Evolutionary conservation across 805 yeast species (phyloP), one percentile per base, ranked within the genome.

Genomic region (Pichia occidentalis): DNA sequence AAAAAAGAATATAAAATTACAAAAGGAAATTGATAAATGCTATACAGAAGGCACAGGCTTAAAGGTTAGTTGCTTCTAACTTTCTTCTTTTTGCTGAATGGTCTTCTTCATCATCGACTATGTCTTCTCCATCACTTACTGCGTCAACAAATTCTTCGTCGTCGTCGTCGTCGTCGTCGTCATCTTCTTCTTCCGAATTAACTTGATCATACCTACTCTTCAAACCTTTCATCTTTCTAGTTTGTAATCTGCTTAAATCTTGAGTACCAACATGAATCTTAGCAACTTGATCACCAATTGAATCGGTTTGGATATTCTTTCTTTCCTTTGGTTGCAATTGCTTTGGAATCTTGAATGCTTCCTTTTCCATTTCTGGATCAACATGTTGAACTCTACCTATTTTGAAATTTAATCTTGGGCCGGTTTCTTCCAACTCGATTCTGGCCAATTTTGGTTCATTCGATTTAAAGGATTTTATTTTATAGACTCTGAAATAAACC

Each of bases 181-280:
- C 59, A 32, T 68, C 76, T 36, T 71, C 80, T 29, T 73, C 76
- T 19, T 67, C 74, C 21, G 63, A 70, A 31, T 60, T 65, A 14
- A 61, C 65, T 63, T 85, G 95, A 59, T 88, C 96, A 52, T 72
- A 88, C 59, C 74, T 77, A 39, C 84, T 71, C 67, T 92, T 92
- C 57, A 92, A 71, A 60, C 98, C 98, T 73, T 92, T 92, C 96
- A 92, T 86, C 77, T 92, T 92, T 66, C 98, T 78, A 5, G 98
- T 90, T 67, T 92, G 98, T 59, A 92, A 63, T 61, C 80, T 80
- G 57, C 75, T 71, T 60, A 92, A 70, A 60, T 92, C 97, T 70
- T 92, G 98, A 61, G 80, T 80, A 64, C 96, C 97, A 63, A 92
- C 83, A 60, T 92, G 98, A 54, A 92, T 78, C 65, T 90, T 84